phyloP scores from a whole-genome alignment of 768 basidiomycete genomes.

The Artomyces pyxidatus region DNA sequence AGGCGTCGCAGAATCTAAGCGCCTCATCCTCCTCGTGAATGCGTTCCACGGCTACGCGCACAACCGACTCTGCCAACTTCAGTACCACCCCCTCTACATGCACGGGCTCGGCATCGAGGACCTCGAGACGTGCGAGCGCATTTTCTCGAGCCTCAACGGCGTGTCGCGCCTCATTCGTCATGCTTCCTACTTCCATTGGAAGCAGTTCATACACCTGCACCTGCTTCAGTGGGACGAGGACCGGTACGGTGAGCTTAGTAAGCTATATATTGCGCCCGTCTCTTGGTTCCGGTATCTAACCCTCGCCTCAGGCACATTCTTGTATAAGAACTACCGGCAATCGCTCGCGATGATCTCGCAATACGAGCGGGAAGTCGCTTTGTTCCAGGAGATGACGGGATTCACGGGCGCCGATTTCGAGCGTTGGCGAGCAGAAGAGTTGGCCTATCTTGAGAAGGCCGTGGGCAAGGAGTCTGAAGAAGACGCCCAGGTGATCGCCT shows the following conservation, averaged over 20 bases:
- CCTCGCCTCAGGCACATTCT: not conserved
- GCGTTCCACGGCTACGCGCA: slow-evolving; percentile 2
- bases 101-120: not conserved
- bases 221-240: not conserved
- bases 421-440: not conserved
- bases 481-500: not conserved
- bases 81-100: not conserved
- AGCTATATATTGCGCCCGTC: not conserved
- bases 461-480: not conserved
- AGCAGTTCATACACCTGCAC: not conserved
- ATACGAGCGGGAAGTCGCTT: not conserved
- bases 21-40: not conserved
- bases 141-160: not conserved
- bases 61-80: not conserved
- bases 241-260: not conserved
- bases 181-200: not conserved
- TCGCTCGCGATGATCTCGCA: not conserved
- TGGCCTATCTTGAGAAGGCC: not conserved
- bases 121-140: not conserved
- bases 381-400: not conserved
- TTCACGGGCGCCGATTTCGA: not conserved
- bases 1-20: not conserved
- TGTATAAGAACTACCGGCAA: not conserved
- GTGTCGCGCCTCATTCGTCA: not conserved
- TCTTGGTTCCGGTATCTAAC: not conserved